Evolutionary conservation across 495 filamentous ascomycete genomes (phyloP), one percentile per base, ranked within the genome.

Genomic region (Hypoxylon fragiforme): DNA sequence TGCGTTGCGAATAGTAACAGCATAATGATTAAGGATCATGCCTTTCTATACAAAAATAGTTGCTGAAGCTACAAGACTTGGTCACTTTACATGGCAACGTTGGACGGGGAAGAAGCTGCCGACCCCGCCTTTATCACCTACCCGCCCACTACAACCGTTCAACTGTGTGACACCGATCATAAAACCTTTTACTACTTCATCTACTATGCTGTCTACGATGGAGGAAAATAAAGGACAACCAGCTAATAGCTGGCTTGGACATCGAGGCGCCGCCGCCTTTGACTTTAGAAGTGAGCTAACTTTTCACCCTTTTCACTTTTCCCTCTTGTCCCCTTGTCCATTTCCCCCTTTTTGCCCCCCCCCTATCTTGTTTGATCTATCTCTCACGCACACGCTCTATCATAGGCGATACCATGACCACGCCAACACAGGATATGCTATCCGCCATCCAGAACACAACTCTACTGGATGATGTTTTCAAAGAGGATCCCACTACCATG

Each of bases 371-470:
- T 7, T 43, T 32, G 18, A 18, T 19, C 20, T 37, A n/a, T 31
- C 12, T 58, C 9, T 35, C 9, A 40, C n/a, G n/a, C n/a, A n/a
- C 14, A 13, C 9, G 18, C 26, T 13, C 9, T 39, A 8, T 9
- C 66, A n/a, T n/a, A 83, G 81, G 81, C 70, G 92, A 97, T 64
- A 88, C 87, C 18, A 81, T 92, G 73, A 97, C 92, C 6, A 91
- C 90, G 0, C 92, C 92, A 1, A 95, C 90, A 31, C 44, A 77
- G 3, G 58, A 85, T 8, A 96, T 96, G 92, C 85, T 96, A 12
- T 70, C 77, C 30, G 79, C 83, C 1, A 81, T 88, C 56, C 67
- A 78, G 53, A 71, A 70, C 7, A 76, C 78, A 41, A 82, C 81
- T 4, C 72, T 91, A 32, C 71, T 86, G 21, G 92, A 97, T 68